A percentile compares a stretch with the other conserved stretches of the same genome.
These are phyloP conservation scores for Xylaria grammica DNA, from an alignment of 495 filamentous ascomycete genomes.

Conservation along the genomic window DNA sequence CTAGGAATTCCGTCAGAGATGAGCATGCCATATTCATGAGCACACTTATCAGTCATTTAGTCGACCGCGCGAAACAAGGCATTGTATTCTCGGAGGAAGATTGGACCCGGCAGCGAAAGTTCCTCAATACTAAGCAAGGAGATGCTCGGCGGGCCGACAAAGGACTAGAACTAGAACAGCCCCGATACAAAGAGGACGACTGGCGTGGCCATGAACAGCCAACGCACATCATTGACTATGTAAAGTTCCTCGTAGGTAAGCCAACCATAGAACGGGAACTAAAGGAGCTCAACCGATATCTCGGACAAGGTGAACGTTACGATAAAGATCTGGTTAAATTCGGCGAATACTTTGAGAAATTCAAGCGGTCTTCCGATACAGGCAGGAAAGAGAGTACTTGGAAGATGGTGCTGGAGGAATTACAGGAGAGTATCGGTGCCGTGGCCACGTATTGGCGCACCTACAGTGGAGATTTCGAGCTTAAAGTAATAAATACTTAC, in stretches of 20 bases:
- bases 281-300: conserved; percentile 40
- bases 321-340: conserved; percentile 35
- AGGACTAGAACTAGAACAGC: conserved; percentile 44
- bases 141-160: conserved; percentile 22
- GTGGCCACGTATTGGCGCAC: conserved; percentile 41
- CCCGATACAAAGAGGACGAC: conserved; percentile 40
- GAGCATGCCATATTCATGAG: conserved; percentile 63
- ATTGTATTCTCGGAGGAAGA: conserved; percentile 64
- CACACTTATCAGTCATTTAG: conserved; percentile 74
- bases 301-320: conserved; percentile 27
- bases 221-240: conserved; percentile 71
- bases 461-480: conserved; percentile 38
- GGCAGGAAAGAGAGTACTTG: conserved; percentile 31
- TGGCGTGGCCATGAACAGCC: conserved; percentile 45
- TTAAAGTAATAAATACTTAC: conserved; percentile 49
- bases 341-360: conserved; percentile 31
- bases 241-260: conserved; percentile 68
- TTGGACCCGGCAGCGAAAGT: conserved; percentile 57
- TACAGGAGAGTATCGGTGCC: conserved; percentile 42
- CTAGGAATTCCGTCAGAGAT: conserved; percentile 60
- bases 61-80: conserved; percentile 83
- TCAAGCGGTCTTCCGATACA: conserved; percentile 19
- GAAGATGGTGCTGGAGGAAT: conserved; percentile 36
- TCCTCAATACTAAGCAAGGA: conserved; percentile 38
- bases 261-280: conserved; percentile 58